phyloP scores from a whole-genome alignment of 2,329 filamentous ascomycete species.

The Trichophyton schoenleinii region DNA sequence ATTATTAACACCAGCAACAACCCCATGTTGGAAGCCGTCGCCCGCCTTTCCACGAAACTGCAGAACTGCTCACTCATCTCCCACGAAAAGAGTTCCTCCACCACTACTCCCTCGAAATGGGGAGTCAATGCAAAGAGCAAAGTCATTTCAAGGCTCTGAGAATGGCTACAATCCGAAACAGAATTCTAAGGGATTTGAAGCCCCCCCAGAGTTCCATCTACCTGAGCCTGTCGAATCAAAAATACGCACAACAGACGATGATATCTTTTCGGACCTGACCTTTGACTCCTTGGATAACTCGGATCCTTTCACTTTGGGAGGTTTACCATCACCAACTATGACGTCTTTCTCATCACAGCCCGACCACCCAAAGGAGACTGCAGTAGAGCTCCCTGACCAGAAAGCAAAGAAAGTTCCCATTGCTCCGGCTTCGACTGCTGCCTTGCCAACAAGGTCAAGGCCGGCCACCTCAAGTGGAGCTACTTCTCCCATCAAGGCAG shows the following conservation, averaged over 20 bases:
- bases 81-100: constrained; percentile 22
- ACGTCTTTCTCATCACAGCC: constrained; percentile 43
- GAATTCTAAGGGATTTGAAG: constrained; percentile 42
- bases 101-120: constrained; percentile 18
- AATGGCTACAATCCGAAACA: constrained; percentile 21
- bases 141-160: constrained; percentile 35
- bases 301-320: constrained; percentile 19
- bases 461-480: constrained; percentile 7
- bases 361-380: constrained; percentile 36
- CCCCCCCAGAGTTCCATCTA: constrained; percentile 27
- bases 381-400: constrained; percentile 17
- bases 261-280: constrained; percentile 13
- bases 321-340: constrained; percentile 32
- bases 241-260: constrained; percentile 18
- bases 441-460: constrained; percentile 14
- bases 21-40: constrained; percentile 38
- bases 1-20: constrained; percentile 56
- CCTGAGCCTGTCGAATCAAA: constrained; percentile 45
- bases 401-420: constrained; percentile 22
- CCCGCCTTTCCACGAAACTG: constrained; percentile 25
- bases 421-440: constrained; percentile 16
- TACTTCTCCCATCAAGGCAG: constrained; percentile 23
- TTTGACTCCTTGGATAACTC: constrained; percentile 8
- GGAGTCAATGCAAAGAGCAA: constrained; percentile 32
- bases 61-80: constrained; percentile 29